Conservation (phyloP, 2,329 filamentous ascomycete species). For the Ceratocystis smalleyi region DNA sequence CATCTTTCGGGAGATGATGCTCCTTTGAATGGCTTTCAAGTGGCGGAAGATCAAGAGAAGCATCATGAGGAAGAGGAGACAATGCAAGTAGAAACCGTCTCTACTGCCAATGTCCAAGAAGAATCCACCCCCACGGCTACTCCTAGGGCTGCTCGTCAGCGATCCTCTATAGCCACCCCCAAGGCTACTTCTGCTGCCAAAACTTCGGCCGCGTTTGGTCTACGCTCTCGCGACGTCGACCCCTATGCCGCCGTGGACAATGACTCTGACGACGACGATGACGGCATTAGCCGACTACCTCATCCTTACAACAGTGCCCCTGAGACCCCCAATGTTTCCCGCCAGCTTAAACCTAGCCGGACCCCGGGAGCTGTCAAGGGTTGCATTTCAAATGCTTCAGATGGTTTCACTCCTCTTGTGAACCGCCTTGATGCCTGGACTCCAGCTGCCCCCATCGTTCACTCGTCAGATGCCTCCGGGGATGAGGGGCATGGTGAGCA, state of each 20-base stretch:
- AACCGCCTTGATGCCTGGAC: slow-evolving; percentile 48
- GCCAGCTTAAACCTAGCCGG: slow-evolving; percentile 19
- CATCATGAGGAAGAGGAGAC: not conserved
- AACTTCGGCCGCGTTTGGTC: slow-evolving; percentile 17
- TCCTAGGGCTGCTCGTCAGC: not conserved
- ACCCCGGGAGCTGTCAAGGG: slow-evolving; percentile 20
- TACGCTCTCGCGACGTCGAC: slow-evolving; percentile 34
- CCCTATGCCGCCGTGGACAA: slow-evolving; percentile 25
- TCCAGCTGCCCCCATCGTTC: slow-evolving; percentile 37
- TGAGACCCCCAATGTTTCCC: slow-evolving; percentile 30
- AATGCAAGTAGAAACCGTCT: not conserved
- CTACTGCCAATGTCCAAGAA: not conserved
- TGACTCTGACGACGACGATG: slow-evolving; percentile 42
- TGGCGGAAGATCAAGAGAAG: not conserved
- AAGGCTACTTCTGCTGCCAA: not conserved
- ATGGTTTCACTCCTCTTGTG: slow-evolving; percentile 50
- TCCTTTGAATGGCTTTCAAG: not conserved
- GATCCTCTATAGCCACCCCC: not conserved
- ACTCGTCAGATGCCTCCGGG: not conserved
- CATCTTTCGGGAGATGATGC: not conserved
- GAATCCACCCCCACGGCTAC: not conserved
- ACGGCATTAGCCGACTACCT: slow-evolving; percentile 21
- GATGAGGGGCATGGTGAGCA: not conserved
- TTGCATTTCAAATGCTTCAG: slow-evolving; percentile 24
- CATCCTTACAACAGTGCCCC: slow-evolving; percentile 19